Percentiles rank a stretch among this genome's conserved stretches.
phyloP scores from a whole-genome alignment of 345 rosid species.

The Linum usitatissimum region DNA sequence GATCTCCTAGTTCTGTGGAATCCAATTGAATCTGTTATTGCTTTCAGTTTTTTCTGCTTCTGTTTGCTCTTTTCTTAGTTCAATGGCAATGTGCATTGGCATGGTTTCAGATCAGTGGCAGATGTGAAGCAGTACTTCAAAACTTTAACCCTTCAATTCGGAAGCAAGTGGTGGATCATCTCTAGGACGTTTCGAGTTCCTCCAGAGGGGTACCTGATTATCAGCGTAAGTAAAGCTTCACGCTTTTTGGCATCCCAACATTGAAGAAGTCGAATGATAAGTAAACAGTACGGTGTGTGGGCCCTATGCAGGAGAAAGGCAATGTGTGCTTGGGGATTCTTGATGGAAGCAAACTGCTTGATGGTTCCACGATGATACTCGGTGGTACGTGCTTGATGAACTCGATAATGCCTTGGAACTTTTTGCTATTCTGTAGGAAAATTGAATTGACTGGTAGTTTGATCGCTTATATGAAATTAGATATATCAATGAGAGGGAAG shows the following conservation, averaged over 20 bases:
- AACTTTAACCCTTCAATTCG: conserved; percentile 68
- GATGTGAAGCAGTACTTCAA: conserved; percentile 62
- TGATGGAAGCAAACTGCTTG: conserved; percentile 71
- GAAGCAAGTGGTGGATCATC: conserved; percentile 82
- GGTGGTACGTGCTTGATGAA: conserved; percentile 45
- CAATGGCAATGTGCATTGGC: conserved; percentile 10
- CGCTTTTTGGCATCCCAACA: neutral
- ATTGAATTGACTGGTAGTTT: neutral
- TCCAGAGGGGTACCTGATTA: conserved; percentile 71
- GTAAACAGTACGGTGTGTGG: neutral
- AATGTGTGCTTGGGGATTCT: conserved; percentile 82
- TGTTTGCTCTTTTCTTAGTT: neutral
- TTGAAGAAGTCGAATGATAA: neutral
- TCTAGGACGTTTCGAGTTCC: conserved; percentile 51
- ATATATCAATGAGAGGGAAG: conserved; percentile 61
- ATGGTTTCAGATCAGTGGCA: conserved; percentile 37
- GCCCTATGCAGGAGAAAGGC: conserved; percentile 55
- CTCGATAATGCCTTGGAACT: neutral
- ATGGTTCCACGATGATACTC: conserved; percentile 67
- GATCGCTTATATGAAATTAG: conserved; percentile 23
- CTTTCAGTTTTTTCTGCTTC: too few relatives aligned
- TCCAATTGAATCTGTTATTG: too few relatives aligned
- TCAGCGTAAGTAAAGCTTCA: conserved; percentile 45
- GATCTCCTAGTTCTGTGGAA: too few relatives aligned
- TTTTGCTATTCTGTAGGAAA: neutral